Evolutionary conservation across 768 basidiomycete species (phyloP).

Genomic region (Boletales sp.): DNA sequence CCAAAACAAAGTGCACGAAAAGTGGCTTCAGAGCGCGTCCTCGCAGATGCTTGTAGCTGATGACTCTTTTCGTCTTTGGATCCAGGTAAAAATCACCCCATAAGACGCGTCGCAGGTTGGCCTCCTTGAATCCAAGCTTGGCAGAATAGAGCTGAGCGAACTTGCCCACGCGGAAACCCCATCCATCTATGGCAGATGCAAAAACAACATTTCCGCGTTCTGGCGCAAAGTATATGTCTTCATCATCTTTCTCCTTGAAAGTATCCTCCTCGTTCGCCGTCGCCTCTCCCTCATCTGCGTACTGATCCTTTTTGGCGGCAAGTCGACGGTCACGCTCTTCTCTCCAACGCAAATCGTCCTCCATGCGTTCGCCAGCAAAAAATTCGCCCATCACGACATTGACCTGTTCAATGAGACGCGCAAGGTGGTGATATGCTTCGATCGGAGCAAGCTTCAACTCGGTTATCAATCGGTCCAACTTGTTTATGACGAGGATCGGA

Average conservation of each 20-base stretch:
- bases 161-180: constrained; percentile 93
- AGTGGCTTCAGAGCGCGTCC: constrained; percentile 88
- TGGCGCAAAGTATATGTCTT: constrained; percentile 96
- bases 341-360: constrained; percentile 90
- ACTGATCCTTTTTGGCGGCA: constrained; percentile 66
- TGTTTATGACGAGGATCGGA: constrained; percentile 96
- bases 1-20: constrained; percentile 95
- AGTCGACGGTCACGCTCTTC: constrained; percentile 87
- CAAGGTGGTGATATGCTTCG: constrained; percentile 94
- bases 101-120: constrained; percentile 76
- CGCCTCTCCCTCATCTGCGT: constrained; percentile 63
- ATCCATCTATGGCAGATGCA: constrained; percentile 92
- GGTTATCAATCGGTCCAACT: constrained; percentile 89
- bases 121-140: constrained; percentile 89
- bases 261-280: constrained; percentile 56
- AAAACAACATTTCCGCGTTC: constrained; percentile 96
- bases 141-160: constrained; percentile 91
- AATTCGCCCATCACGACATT: constrained; percentile 98
- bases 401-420: constrained; percentile 90
- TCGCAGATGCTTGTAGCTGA: constrained; percentile 85
- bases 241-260: constrained; percentile 95
- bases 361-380: constrained; percentile 94
- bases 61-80: constrained; percentile 90
- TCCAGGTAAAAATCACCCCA: constrained; percentile 99
- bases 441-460: constrained; percentile 88